Conservation (phyloP, 2,329 filamentous ascomycete genomes). For the Lachnellula suecica region DNA sequence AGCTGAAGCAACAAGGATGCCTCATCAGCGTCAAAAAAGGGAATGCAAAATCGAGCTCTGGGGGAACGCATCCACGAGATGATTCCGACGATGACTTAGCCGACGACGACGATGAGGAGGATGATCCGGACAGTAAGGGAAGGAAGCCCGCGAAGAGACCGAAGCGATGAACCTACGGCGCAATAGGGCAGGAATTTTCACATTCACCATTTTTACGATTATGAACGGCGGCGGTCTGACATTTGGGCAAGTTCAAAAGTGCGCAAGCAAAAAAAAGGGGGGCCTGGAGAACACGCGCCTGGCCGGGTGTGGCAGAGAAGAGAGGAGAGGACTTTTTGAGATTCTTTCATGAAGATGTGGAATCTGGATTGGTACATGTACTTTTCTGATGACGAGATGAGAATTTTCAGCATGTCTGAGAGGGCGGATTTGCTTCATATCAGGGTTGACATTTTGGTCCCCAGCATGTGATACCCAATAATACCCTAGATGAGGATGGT, state of each 20-base stretch:
- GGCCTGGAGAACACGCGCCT: too few relatives aligned
- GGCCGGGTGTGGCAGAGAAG: too few relatives aligned
- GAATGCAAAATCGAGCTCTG: conserved; percentile 58
- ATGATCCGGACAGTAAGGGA: conserved; percentile 24
- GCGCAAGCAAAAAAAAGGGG: too few relatives aligned
- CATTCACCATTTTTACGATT: background rate
- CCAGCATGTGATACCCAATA: background rate
- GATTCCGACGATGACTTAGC: too few relatives aligned
- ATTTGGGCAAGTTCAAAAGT: too few relatives aligned
- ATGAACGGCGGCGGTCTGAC: background rate
- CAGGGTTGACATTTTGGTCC: background rate
- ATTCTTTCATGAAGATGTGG: background rate
- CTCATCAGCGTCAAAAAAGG: conserved; percentile 87
- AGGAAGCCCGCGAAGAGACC: conserved; percentile 13
- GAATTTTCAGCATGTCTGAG: too few relatives aligned
- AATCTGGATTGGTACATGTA: background rate
- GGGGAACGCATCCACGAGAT: too few relatives aligned
- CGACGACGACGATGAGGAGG: conserved; percentile 26
- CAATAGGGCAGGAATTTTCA: background rate
- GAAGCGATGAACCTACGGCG: conserved; percentile 9
- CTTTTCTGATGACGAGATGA: too few relatives aligned
- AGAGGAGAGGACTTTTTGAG: background rate
- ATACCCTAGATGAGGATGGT: background rate
- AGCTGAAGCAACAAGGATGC: conserved; percentile 75
- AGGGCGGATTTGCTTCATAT: too few relatives aligned